Percentiles rank a stretch among this genome's conserved stretches.
These are phyloP conservation scores for Penicillium sp. DNA, from an alignment of 2,329 filamentous ascomycete genomes.

Conservation along the genomic window DNA sequence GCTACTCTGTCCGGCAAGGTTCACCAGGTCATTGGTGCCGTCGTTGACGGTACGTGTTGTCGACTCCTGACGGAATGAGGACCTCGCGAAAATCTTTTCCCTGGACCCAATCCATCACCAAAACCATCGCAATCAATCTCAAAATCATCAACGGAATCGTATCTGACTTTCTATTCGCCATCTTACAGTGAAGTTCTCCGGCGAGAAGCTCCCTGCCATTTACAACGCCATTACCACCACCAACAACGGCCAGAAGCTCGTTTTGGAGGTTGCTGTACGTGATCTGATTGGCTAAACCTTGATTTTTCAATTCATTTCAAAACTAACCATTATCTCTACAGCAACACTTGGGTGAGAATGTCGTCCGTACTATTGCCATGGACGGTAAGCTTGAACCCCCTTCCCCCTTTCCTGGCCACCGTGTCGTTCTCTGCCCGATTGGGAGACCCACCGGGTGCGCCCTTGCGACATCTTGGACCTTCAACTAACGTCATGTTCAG, in stretches of 20 bases:
- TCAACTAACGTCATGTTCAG: constrained; percentile 38
- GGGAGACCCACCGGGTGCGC: constrained; percentile 19
- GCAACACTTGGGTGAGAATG: constrained; percentile 99
- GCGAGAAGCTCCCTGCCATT: constrained; percentile 89
- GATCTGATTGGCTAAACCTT: constrained; percentile 23
- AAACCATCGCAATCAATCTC: constrained; percentile 31
- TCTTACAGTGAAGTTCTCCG: constrained; percentile 87
- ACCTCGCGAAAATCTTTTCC: constrained; percentile 46
- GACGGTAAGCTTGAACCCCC: constrained; percentile 68
- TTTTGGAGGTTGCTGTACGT: constrained; percentile 93
- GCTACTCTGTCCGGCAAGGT: constrained; percentile 61
- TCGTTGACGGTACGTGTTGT: constrained; percentile 81
- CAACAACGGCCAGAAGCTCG: constrained; percentile 91
- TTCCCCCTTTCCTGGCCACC: constrained; percentile 19
- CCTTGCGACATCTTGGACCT: constrained; percentile 7
- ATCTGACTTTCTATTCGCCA: constrained; percentile 33
- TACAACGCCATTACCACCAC: constrained; percentile 91
- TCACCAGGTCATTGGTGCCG: constrained; percentile 92
- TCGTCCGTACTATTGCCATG: constrained; percentile 99
- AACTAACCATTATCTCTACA: constrained; percentile 44
- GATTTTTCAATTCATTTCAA: constrained; percentile 14
- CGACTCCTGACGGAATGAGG: constrained; percentile 23
- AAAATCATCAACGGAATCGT: constrained; percentile 22
- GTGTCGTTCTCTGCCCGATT: constrained; percentile 22
- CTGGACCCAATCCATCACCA: constrained; percentile 40